Conservation (phyloP, 2,329 filamentous ascomycete genomes). For the Penicillium verrucosum region DNA sequence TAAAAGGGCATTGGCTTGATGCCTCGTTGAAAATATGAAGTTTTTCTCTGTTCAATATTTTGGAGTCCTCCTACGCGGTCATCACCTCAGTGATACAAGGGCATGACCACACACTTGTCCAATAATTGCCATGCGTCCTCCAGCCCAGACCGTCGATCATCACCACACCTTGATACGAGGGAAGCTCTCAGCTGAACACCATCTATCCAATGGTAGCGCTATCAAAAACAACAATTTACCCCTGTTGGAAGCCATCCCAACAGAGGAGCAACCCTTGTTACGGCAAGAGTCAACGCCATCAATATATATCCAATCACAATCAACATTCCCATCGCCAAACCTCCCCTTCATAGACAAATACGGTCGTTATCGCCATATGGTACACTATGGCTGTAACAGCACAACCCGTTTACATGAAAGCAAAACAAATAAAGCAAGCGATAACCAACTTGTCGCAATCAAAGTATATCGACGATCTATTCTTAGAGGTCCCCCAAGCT, state of each 20-base stretch:
- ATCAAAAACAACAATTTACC: slow-evolving; percentile 1
- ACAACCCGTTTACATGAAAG: slow-evolving; percentile 25
- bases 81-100: too few relatives aligned
- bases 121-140: slow-evolving; percentile 9
- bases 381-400: slow-evolving; percentile 29
- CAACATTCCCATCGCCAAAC: background rate
- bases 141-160: slow-evolving; percentile 3
- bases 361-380: slow-evolving; percentile 26
- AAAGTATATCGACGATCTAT: slow-evolving; percentile 29
- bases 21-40: background rate
- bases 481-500: background rate
- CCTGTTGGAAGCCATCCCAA: slow-evolving; percentile 13
- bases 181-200: slow-evolving; percentile 6
- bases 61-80: background rate
- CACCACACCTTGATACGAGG: slow-evolving; percentile 12
- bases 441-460: slow-evolving; percentile 22
- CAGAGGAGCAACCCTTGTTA: slow-evolving; percentile 18
- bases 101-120: slow-evolving; percentile 3
- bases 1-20: background rate
- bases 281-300: background rate
- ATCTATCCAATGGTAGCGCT: slow-evolving; percentile 5
- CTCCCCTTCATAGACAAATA: slow-evolving; percentile 23
- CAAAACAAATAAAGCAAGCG: slow-evolving; percentile 4
- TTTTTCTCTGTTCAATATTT: background rate
- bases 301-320: background rate